Conservation (phyloP, 2,329 filamentous ascomycete species). For the Scedosporium aurantiacum region DNA sequence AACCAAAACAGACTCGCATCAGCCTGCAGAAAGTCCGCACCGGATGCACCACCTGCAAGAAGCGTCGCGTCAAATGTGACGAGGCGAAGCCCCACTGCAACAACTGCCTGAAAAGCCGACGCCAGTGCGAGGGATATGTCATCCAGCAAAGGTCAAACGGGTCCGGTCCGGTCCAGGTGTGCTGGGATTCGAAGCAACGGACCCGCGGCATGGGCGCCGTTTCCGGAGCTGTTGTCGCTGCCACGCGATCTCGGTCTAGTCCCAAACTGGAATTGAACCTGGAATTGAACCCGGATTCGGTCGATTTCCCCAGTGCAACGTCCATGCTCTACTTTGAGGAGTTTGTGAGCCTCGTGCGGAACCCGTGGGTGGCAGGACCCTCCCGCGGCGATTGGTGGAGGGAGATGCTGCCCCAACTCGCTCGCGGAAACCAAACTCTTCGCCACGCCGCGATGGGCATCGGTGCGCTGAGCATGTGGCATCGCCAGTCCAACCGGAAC, state of each 20-base stretch:
- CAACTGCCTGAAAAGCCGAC: conserved; percentile 10
- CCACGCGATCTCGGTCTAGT: neutral
- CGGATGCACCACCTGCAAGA: conserved; percentile 13
- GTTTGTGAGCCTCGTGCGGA: conserved; percentile 17
- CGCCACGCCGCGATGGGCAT: conserved; percentile 21
- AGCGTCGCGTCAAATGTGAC: conserved; percentile 12
- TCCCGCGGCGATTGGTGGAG: conserved; percentile 18
- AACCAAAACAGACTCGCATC: conserved; percentile 9
- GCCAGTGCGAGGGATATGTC: conserved; percentile 12
- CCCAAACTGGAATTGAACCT: conserved; percentile 5
- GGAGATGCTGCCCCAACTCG: conserved; percentile 19
- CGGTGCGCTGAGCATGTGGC: conserved; percentile 15
- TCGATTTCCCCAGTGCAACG: conserved; percentile 11
- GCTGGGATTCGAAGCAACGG: conserved; percentile 15
- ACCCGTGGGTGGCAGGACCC: conserved; percentile 17
- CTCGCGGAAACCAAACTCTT: conserved; percentile 16
- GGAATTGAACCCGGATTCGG: conserved; percentile 9
- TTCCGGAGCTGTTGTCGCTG: neutral
- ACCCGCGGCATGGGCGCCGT: neutral
- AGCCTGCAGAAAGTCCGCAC: conserved; percentile 11
- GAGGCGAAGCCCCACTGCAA: conserved; percentile 11
- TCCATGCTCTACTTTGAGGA: conserved; percentile 18
- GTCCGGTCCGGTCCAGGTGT: conserved; percentile 10
- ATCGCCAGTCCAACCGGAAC: conserved; percentile 8
- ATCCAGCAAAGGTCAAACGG: conserved; percentile 8